Evolutionary conservation across 306 rosid genomes (phyloP).

Genomic region (Dalbergia cochinchinensis): DNA sequence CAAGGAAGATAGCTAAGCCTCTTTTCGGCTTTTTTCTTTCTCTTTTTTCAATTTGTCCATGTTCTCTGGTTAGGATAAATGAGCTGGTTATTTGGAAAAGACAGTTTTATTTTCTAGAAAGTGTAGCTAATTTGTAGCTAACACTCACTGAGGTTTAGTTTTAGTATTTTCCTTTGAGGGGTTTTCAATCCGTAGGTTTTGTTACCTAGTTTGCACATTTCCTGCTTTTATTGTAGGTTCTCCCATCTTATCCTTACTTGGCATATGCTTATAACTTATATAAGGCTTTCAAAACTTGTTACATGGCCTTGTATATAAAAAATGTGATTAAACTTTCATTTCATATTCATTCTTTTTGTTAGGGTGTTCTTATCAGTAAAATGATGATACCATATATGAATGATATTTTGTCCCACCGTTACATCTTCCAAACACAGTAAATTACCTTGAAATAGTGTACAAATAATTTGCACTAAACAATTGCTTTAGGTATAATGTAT

Average conservation of each 20-base stretch:
- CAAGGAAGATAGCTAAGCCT: conserved; percentile 34
- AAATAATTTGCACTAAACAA: neutral
- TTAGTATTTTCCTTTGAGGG: neutral
- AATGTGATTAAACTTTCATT: neutral
- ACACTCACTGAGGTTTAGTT: conserved; percentile 14
- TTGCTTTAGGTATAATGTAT: too few relatives aligned
- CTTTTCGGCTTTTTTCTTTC: neutral
- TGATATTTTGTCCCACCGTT: neutral
- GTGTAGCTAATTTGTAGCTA: neutral
- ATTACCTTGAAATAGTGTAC: neutral
- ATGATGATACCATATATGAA: conserved; percentile 4
- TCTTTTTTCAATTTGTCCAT: neutral
- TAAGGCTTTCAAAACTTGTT: neutral
- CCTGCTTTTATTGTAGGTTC: neutral
- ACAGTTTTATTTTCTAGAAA: neutral
- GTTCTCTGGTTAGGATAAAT: neutral
- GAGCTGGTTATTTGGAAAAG: neutral
- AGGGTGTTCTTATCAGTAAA: neutral
- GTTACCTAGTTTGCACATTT: neutral
- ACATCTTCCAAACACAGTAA: neutral
- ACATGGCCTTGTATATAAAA: neutral
- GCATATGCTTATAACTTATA: neutral
- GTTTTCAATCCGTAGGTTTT: neutral
- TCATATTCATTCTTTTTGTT: neutral
- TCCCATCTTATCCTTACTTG: neutral